phyloP scores from a whole-genome alignment of 306 rosid genomes.

The Rubus parviflorus region DNA sequence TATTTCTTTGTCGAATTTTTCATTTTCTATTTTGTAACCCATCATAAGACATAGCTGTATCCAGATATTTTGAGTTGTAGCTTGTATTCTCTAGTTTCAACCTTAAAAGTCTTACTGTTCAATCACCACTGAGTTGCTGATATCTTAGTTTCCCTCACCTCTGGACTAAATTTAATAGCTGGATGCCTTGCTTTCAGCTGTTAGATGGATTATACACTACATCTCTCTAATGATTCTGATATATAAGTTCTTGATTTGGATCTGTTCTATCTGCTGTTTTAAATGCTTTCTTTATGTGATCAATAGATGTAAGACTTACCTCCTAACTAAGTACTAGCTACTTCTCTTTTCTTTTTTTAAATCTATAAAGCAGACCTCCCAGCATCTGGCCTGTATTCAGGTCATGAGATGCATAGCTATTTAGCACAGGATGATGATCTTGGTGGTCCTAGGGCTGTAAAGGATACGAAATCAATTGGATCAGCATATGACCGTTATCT shows the following conservation, averaged over 20 bases:
- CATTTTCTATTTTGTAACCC: neutral
- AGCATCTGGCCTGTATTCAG: conserved; percentile 53
- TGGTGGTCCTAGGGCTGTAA: conserved; percentile 45
- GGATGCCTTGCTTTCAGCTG: neutral
- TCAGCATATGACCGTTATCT: conserved; percentile 94
- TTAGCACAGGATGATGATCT: conserved; percentile 56
- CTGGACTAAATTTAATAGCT: neutral
- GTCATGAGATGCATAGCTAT: conserved; percentile 69
- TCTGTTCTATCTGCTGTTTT: neutral
- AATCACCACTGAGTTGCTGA: neutral
- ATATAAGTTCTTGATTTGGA: neutral
- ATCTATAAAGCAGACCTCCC: conserved; percentile 42
- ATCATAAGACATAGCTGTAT: neutral
- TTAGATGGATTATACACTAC: neutral
- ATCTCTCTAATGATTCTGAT: neutral
- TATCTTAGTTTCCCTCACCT: neutral
- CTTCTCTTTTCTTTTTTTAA: neutral
- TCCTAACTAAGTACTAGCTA: neutral
- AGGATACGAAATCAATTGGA: conserved; percentile 65
- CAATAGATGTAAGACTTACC: neutral
- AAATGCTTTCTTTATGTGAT: neutral
- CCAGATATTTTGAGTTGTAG: neutral
- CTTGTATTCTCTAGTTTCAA: neutral
- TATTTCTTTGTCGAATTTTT: neutral
- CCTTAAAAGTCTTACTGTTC: too few relatives aligned